Evolutionary conservation across 768 basidiomycete species (phyloP).

Genomic region (Leccinum obscurum): DNA sequence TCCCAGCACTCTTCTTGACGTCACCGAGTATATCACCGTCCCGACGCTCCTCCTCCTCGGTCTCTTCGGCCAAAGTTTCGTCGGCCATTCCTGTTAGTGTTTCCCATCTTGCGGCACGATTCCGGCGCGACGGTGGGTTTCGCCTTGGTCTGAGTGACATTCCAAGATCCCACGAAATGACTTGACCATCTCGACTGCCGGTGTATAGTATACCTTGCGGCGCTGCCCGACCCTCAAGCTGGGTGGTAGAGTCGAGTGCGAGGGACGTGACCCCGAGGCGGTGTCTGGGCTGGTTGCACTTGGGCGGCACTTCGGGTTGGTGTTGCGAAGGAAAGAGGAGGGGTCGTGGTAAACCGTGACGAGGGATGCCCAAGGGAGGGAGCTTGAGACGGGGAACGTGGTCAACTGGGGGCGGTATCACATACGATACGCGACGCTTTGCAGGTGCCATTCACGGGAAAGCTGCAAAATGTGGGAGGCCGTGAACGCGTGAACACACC

Average conservation of each 20-base stretch:
- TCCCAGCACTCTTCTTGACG: conserved; percentile 45
- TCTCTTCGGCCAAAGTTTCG: conserved; percentile 63
- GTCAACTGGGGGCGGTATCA: conserved; percentile 72
- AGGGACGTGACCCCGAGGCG: conserved; percentile 83
- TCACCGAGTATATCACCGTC: conserved; percentile 81
- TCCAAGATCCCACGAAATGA: conserved; percentile 86
- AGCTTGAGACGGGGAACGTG: conserved; percentile 66
- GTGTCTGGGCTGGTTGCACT: conserved; percentile 66
- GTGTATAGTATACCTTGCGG: conserved; percentile 91
- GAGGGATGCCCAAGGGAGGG: conserved; percentile 61
- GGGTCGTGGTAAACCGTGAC: conserved; percentile 70
- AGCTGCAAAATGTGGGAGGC: neutral
- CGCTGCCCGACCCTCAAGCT: conserved; percentile 56
- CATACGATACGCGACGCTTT: conserved; percentile 80
- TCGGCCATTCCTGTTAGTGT: conserved; percentile 83
- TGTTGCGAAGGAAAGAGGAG: conserved; percentile 50
- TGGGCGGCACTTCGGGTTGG: conserved; percentile 20
- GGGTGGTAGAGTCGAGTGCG: conserved; percentile 84
- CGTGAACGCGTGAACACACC: neutral
- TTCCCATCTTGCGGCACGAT: conserved; percentile 61
- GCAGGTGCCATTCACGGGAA: conserved; percentile 42
- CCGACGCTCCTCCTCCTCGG: conserved; percentile 62
- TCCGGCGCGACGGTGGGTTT: conserved; percentile 22
- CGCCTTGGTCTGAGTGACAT: conserved; percentile 56
- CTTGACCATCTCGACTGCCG: conserved; percentile 84